Evolutionary conservation across 352 stramenopile species (phyloP), one percentile per base, ranked within the genome.

Genomic region (Globisporangium carolinianum): DNA sequence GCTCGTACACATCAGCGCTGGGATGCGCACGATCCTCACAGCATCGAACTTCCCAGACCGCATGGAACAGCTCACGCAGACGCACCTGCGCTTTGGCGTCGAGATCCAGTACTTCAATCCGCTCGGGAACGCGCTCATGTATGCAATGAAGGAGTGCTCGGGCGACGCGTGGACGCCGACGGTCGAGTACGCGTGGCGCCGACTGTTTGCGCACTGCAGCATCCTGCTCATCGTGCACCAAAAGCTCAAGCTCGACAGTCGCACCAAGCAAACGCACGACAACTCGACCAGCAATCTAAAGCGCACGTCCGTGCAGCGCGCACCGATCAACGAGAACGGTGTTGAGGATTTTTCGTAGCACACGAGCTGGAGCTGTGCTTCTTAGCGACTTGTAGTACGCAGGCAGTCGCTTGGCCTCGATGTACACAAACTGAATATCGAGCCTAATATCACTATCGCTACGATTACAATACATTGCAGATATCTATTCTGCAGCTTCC

Each of bases 91-190:
- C 57, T 76, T 83, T 50, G 89, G 94, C 37, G 89, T 97, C 18
- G 66, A 96, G 24, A 60, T 87, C 53, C 82, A 96, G 47, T 75
- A 87, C 51, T 97, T 95, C 79, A 95, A 97, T 51, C 71, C 85
- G 18, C 69, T 97, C 11, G 88, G 95, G 4, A 84, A 91, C 55
- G 86, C 85, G 15, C 77, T 97, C 15, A 72, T 97, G 43, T 64
- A 68, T 39, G 79, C 83, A 5, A 94, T 97, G 75, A 77, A 76
- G 37, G 65, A 73, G 54, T 71, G 59, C 6, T 75, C 72, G 4
- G 65, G 68, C 8, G 51, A 62, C 11, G 47, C 68, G 6, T 79
- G 74, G 72, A 70, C 74, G 50, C 53, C 63, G 17, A 57, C 76
- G 36, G 55, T 76, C 5, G 74, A 78, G n/a, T 57, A 75, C 11